These are phyloP conservation scores for Cytospora piceae DNA, from an alignment of 2,329 filamentous ascomycete species.

Conservation along the genomic window DNA sequence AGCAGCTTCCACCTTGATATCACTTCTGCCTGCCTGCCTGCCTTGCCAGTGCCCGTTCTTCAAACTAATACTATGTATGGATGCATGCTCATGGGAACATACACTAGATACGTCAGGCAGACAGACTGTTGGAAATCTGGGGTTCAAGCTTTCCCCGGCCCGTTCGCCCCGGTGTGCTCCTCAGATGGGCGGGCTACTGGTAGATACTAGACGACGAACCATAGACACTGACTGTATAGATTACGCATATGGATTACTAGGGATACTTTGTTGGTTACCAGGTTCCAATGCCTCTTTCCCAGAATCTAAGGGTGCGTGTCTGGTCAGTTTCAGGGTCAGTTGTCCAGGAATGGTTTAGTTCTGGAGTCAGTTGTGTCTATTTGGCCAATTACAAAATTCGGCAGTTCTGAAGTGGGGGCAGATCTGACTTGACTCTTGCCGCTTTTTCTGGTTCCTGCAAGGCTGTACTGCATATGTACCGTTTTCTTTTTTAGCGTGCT, in stretches of 20 bases:
- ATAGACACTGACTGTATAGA: no score
- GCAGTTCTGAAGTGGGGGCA: background rate
- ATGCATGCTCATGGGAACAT: no score
- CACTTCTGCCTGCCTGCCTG: no score
- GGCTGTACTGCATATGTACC: background rate
- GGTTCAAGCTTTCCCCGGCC: background rate
- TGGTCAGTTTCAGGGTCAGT: no score
- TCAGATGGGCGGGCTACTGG: background rate
- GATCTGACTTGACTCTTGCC: slow-evolving; percentile 3
- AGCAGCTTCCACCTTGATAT: no score
- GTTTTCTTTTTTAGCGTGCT: slow-evolving; percentile 16
- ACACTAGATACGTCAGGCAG: slow-evolving; percentile 2
- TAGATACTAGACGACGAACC: no score
- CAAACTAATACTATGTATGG: no score
- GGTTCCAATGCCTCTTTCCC: no score
- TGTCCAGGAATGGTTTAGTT: slow-evolving; percentile 14
- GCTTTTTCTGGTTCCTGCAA: background rate
- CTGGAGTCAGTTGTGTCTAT: background rate
- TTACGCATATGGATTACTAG: no score
- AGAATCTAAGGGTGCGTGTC: no score
- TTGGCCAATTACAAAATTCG: slow-evolving; percentile 24
- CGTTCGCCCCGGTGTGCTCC: background rate
- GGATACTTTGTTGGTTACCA: no score
- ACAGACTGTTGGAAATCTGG: slow-evolving; percentile 27
- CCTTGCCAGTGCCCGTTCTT: no score